Percentiles rank a stretch among this genome's conserved stretches.
These are phyloP conservation scores for Torulaspora indica DNA, from an alignment of 805 yeast genomes.

Conservation along the genomic window DNA sequence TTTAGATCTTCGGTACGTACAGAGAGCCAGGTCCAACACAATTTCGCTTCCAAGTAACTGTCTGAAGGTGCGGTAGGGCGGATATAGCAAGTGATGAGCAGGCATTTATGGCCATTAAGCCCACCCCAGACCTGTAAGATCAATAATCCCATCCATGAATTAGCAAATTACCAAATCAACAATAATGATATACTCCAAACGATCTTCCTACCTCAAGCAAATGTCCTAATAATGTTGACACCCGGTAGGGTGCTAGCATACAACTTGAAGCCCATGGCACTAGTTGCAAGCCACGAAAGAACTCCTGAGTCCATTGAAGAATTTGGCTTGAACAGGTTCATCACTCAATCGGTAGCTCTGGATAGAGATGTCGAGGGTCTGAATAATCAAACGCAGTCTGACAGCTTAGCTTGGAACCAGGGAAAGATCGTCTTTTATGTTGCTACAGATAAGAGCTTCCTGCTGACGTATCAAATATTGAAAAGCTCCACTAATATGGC, in stretches of 20 bases:
- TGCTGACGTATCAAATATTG: slow-evolving; percentile 31
- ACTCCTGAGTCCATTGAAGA: slow-evolving; percentile 27
- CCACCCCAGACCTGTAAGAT: slow-evolving; percentile 29
- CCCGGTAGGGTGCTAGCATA: slow-evolving; percentile 30
- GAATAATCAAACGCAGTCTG: slow-evolving; percentile 12
- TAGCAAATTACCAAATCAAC: slow-evolving; percentile 7
- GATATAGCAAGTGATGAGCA: slow-evolving; percentile 7
- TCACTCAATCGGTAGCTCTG: slow-evolving; percentile 18
- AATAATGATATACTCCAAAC: slow-evolving; percentile 27
- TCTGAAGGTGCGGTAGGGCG: neutral
- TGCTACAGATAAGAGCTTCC: slow-evolving; percentile 27
- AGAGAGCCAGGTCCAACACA: neutral
- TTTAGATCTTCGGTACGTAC: neutral
- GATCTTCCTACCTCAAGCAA: slow-evolving; percentile 25
- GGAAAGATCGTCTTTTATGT: slow-evolving; percentile 31
- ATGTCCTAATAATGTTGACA: slow-evolving; percentile 29
- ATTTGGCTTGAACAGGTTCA: slow-evolving; percentile 29
- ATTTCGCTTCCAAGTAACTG: neutral
- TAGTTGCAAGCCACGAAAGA: slow-evolving; percentile 32
- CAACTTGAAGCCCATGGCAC: slow-evolving; percentile 34
- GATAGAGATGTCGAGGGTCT: slow-evolving; percentile 21
- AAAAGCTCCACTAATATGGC: slow-evolving; percentile 21
- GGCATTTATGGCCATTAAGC: slow-evolving; percentile 29
- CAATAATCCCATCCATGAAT: slow-evolving; percentile 11
- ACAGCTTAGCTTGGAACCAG: slow-evolving; percentile 13